Conservation (phyloP, 2,329 filamentous ascomycete genomes). For the Aspergillus flavus region DNA sequence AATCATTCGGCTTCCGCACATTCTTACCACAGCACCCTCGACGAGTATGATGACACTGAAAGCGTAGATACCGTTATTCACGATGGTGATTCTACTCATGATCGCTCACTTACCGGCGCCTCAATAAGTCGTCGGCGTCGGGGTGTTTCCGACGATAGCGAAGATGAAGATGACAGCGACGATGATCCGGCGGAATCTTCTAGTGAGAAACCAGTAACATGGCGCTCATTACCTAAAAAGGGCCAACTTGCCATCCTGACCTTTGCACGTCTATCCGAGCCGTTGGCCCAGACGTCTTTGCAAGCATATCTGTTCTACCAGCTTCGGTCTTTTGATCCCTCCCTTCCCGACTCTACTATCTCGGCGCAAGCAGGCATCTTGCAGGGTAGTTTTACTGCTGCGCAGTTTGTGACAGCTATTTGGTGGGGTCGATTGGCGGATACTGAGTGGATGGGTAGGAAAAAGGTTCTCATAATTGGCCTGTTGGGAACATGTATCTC, state of each 20-base stretch:
- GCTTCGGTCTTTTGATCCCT: conserved; percentile 73
- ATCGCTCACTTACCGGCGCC: conserved; percentile 15
- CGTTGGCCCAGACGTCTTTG: conserved; percentile 76
- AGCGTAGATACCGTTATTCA: conserved; percentile 24
- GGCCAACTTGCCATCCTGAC: conserved; percentile 77
- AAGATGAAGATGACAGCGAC: conserved; percentile 19
- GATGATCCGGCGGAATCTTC: conserved; percentile 17
- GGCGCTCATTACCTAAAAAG: conserved; percentile 74
- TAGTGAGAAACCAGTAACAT: conserved; percentile 58
- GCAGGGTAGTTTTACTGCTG: conserved; percentile 76
- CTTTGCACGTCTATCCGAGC: conserved; percentile 77
- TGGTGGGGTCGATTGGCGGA: conserved; percentile 75
- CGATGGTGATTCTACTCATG: conserved; percentile 10
- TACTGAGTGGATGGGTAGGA: conserved; percentile 69
- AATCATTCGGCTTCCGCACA: not conserved
- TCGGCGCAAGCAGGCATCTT: conserved; percentile 76
- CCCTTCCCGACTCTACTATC: conserved; percentile 63
- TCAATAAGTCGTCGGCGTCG: conserved; percentile 19
- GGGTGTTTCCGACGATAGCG: conserved; percentile 16
- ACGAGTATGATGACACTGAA: conserved; percentile 18
- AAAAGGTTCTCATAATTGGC: conserved; percentile 76
- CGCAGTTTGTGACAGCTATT: conserved; percentile 81
- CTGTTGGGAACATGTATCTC: conserved; percentile 69
- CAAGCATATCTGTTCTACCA: conserved; percentile 87
- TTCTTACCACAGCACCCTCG: not conserved